Percentiles rank a stretch among this genome's conserved stretches.
Conservation (phyloP, 768 basidiomycete species). For the Amanita brunnescens region DNA sequence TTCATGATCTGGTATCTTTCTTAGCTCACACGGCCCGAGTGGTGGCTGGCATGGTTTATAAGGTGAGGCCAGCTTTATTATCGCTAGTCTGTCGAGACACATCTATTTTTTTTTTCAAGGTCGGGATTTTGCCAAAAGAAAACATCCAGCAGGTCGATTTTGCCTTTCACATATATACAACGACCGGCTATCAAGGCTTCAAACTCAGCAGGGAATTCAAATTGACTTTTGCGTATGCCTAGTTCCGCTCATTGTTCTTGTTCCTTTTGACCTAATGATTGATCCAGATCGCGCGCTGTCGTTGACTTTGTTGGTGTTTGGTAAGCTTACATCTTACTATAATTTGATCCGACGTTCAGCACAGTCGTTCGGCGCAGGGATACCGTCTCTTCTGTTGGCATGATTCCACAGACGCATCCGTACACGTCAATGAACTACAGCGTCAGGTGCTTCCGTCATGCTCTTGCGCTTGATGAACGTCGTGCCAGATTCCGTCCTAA, state of each 20-base stretch:
- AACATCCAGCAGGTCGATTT: slow-evolving; percentile 27
- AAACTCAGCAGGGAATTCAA: slow-evolving; percentile 24
- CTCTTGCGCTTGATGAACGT: too few relatives aligned
- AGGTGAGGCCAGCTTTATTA: slow-evolving; percentile 10
- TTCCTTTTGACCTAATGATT: not conserved
- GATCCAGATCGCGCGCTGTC: slow-evolving; percentile 12
- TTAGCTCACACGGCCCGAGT: slow-evolving; percentile 19
- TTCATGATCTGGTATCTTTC: not conserved
- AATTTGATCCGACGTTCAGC: not conserved
- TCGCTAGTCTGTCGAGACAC: not conserved
- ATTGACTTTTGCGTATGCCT: slow-evolving; percentile 18
- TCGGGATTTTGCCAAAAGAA: slow-evolving; percentile 22
- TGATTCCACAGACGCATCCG: too few relatives aligned
- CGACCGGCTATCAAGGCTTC: slow-evolving; percentile 19
- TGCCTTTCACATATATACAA: slow-evolving; percentile 25
- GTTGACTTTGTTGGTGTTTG: slow-evolving; percentile 28
- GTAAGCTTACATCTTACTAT: slow-evolving; percentile 11
- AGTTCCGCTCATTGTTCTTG: not conserved
- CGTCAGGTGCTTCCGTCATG: slow-evolving; percentile 17
- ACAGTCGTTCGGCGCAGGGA: slow-evolving; percentile 12
- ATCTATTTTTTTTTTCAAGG: slow-evolving; percentile 7
- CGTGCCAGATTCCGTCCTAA: slow-evolving; percentile 18
- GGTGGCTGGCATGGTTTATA: slow-evolving; percentile 26
- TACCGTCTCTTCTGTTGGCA: slow-evolving; percentile 19
- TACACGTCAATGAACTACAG: slow-evolving; percentile 17